Evolutionary conservation across 2,329 filamentous ascomycete genomes (phyloP), one percentile per base, ranked within the genome.

Genomic region (Fusarium nygamai): DNA sequence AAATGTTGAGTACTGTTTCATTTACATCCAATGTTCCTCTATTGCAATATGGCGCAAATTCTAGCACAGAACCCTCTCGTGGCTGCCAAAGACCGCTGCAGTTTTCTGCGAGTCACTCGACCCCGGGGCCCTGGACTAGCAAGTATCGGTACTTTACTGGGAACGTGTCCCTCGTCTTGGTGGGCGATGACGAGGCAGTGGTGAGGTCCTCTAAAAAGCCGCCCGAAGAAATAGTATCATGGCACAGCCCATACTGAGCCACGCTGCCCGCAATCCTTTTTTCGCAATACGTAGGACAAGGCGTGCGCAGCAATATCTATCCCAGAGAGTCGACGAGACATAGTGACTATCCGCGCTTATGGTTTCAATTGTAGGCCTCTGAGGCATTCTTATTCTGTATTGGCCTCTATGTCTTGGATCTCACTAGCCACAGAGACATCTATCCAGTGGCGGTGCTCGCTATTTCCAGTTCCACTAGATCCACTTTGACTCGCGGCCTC

Each of bases 121-220:
- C 67, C 61, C 53, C 16, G 50, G 41, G 56, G 29, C 64, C 43
- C 31, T 46, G 33, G 16, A 43, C 27, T 20, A 61, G 43, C 46
- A 78, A 64, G 80, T 81, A 81, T 76, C 69, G 76, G 71, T 81
- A 81, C 79, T 64, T 70, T 74, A 51, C 39, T 33, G n/a, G 74
- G 74, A 75, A 74, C 76, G 71, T 78, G 69, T 72, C 73, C 71
- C 68, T 70, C 69, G 70, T 76, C 69, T 65, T 74, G 69, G 73
- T 70, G 76, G 79, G 78, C 78, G 82, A 84, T 84, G 82, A 84
- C 82, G 82, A 84, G 82, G 82, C 82, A 82, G 79, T 79, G 77
- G 75, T 77, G 57, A 67, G 44, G 69, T 58, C 72, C 59, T 56
- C 59, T 64, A 61, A 75, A 50, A 59, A 64, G 61, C 27, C 61